These are phyloP conservation scores for Coffea humblotiana DNA, from an alignment of 305 asterid species.

Conservation along the genomic window DNA sequence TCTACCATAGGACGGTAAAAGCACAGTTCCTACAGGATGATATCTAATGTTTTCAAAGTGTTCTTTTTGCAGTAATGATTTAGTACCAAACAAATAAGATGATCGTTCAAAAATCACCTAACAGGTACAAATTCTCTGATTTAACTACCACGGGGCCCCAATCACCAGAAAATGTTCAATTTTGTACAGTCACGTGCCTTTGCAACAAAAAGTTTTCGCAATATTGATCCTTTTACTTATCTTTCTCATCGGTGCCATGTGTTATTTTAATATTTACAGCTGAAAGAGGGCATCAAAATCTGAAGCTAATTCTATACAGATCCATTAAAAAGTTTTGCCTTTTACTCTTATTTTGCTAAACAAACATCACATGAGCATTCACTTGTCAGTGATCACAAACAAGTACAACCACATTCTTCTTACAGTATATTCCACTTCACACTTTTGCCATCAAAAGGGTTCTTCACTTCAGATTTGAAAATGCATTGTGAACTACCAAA, in stretches of 20 bases:
- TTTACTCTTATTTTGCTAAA: neutral
- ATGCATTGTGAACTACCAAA: neutral
- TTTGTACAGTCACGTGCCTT: neutral
- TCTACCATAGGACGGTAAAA: neutral
- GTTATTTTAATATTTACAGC: neutral
- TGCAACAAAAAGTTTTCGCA: neutral
- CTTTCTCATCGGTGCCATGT: neutral
- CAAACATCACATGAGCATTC: neutral
- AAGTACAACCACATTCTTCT: neutral
- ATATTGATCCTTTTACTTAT: neutral
- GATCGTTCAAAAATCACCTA: neutral
- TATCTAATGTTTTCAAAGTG: neutral
- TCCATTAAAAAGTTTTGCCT: neutral
- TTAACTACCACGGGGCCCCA: neutral
- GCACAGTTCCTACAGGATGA: neutral
- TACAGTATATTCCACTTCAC: neutral
- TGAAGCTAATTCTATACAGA: neutral
- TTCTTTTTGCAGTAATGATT: neutral
- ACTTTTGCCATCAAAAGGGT: neutral
- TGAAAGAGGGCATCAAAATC: no score
- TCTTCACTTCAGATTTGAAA: neutral
- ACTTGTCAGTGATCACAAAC: neutral
- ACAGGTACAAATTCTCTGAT: neutral
- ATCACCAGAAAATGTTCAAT: neutral
- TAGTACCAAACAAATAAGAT: neutral